Evolutionary conservation across 306 rosid species (phyloP).

Genomic region (Prinsepia uniflora): DNA sequence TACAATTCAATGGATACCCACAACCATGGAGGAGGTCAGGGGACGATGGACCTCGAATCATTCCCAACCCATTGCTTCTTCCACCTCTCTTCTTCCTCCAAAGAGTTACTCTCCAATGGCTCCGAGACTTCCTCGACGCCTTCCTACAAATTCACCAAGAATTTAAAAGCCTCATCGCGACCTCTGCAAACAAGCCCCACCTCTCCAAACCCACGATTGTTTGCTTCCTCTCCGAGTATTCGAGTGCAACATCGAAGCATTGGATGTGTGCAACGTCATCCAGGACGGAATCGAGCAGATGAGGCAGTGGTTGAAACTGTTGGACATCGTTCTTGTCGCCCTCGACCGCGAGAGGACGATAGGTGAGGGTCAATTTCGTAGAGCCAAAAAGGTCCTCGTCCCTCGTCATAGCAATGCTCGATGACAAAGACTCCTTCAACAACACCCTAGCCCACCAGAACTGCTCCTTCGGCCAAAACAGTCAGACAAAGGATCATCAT

Average conservation of each 20-base stretch:
- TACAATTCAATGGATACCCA: conserved; percentile 50
- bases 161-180: conserved; percentile 52
- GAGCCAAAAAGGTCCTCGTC: conserved; percentile 75
- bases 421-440: conserved; percentile 59
- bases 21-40: conserved; percentile 1
- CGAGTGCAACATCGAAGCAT: conserved; percentile 72
- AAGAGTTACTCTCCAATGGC: conserved; percentile 62
- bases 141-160: conserved; percentile 63
- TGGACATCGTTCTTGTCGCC: conserved; percentile 71
- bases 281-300: conserved; percentile 85
- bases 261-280: conserved; percentile 81
- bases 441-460: conserved; percentile 48
- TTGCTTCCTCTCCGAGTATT: conserved; percentile 68
- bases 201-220: conserved; percentile 45
- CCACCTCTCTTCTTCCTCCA: conserved; percentile 36
- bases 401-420: conserved; percentile 73
- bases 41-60: conserved; percentile 48
- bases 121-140: conserved; percentile 59
- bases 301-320: conserved; percentile 67
- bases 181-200: conserved; percentile 28
- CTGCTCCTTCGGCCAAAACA: conserved; percentile 74
- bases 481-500: neutral
- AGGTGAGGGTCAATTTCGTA: conserved; percentile 82
- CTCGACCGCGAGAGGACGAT: conserved; percentile 49
- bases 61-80: conserved; percentile 57